Evolutionary conservation across 1,139 yeast genomes (phyloP), one percentile per base, ranked within the genome.

Genomic region (Taphrina communis): DNA sequence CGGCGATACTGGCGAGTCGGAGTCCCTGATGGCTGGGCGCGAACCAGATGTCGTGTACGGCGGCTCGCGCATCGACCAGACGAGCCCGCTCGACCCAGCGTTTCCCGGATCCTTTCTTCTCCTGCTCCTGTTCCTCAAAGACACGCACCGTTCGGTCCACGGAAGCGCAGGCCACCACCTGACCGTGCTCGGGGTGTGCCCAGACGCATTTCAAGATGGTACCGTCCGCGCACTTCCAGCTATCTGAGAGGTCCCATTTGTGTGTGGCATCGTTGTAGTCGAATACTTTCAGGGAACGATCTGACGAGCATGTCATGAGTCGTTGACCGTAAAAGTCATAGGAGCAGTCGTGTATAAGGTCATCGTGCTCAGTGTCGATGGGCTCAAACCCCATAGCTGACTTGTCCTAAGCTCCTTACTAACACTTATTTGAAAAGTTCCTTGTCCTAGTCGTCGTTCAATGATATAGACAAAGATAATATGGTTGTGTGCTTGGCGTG

Each of bases 161-260:
- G 0, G 97, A 90, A 61, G 94, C 92, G 36, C 95, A 86, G 0
- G 97, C 97, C 41, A 94, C 79, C 6, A 94, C 82, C 75, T 90
- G 90, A 5, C 97, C 95, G 77, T 87, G 92, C 77, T 92, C 96
- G 0, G 99, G 99, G 69, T 90, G 89, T 0, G 98, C 97, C 96
- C 97, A 94, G 67, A 87, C 86, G 6, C 94, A 82, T 73, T 88
- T 86, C 58, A 90, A 89, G 41, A 94, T 85, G 72, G 93, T 86
- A 7, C 96, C 88, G 74, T 94, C 97, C 76, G 94, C 99, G 0
- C 98, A 98, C 74, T 89, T 89, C 96, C 97, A 93, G 72, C 89
- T 87, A 78, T 92, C 97, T 73, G 88, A 87, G 69, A 89, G 79
- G 17, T 85, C 85, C 97, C 97, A 93, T 41, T 86, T 84, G 46